These are phyloP conservation scores for Theobroma cacao DNA, from an alignment of 345 rosid species.

Conservation along the genomic window DNA sequence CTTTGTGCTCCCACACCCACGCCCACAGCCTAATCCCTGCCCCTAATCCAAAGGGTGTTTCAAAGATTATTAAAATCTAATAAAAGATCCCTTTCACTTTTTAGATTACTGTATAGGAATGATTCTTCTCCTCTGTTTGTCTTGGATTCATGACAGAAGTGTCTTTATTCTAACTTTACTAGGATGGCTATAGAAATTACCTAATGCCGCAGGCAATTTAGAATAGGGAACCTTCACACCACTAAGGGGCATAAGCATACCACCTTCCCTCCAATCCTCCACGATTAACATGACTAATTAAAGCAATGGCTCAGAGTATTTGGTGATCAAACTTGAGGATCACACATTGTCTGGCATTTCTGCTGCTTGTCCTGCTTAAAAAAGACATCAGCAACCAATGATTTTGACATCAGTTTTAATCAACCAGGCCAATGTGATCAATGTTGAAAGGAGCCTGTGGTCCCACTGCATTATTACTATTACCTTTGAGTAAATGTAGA, in stretches of 20 bases:
- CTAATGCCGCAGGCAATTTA: neutral
- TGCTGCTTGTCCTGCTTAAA: neutral
- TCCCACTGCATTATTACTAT: slow-evolving; percentile 16
- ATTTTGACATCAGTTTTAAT: neutral
- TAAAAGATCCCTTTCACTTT: neutral
- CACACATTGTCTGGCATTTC: neutral
- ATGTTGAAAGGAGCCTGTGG: neutral
- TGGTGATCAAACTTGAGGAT: neutral
- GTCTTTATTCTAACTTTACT: neutral
- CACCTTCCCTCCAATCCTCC: too few species aligned
- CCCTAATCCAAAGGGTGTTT: neutral
- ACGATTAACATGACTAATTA: neutral
- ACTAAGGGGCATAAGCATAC: neutral
- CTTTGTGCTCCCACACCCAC: slow-evolving; percentile 23
- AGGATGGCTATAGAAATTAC: neutral
- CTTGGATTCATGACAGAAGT: neutral
- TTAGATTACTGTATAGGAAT: neutral
- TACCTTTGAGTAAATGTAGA: neutral
- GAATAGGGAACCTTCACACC: neutral
- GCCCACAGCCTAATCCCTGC: neutral
- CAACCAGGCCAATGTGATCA: neutral
- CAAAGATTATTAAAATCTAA: neutral
- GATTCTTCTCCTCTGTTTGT: neutral
- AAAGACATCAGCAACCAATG: neutral
- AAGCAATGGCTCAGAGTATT: too few species aligned